These are phyloP conservation scores for Phragmites australis DNA, from an alignment of 176 grass and related monocot species.

Conservation along the genomic window DNA sequence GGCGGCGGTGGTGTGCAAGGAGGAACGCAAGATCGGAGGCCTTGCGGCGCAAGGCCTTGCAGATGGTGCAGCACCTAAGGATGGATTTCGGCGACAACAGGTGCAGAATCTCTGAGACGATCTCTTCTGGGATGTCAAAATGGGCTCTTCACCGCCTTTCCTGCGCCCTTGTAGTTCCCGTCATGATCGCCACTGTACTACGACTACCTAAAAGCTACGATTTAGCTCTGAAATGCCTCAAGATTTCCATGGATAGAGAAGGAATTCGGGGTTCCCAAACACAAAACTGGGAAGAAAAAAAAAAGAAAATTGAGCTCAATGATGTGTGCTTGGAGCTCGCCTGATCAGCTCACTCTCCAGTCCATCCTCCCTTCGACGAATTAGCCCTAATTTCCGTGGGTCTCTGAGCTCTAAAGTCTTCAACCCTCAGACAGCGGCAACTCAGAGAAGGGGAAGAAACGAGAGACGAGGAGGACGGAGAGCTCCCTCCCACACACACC, in stretches of 20 bases:
- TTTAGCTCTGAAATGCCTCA: background rate
- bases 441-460: background rate
- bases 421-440: background rate
- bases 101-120: constrained; percentile 20
- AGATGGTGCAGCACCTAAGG: constrained; percentile 13
- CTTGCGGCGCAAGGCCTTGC: constrained; percentile 5
- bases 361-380: background rate
- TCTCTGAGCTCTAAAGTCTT: background rate
- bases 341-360: background rate
- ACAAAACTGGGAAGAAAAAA: background rate
- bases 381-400: background rate
- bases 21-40: constrained; percentile 16
- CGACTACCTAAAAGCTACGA: background rate
- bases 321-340: background rate
- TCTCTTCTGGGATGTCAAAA: constrained; percentile 5
- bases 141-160: background rate
- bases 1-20: constrained; percentile 11
- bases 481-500: too few relatives aligned
- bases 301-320: background rate
- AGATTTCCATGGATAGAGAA: background rate
- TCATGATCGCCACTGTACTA: background rate
- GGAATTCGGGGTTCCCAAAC: background rate
- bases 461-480: background rate
- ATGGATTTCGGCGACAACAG: constrained; percentile 26
- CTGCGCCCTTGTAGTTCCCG: background rate